Conservation (phyloP, 2,329 filamentous ascomycete genomes). For the Calonectria pauciramosa region DNA sequence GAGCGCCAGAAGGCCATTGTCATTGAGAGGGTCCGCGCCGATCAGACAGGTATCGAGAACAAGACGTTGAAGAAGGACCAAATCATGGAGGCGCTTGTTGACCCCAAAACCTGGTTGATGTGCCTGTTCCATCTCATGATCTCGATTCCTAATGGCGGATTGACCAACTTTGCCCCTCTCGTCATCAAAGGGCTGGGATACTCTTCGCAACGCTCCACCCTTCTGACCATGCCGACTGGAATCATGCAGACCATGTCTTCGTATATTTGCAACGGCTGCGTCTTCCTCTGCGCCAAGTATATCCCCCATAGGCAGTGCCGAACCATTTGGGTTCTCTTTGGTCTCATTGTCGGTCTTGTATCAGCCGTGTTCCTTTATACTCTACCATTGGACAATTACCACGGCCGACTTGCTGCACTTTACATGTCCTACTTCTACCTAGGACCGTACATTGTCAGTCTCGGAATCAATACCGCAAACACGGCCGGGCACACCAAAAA, state of each 20-base stretch:
- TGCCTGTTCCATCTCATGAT: conserved; percentile 61
- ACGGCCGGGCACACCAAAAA: conserved; percentile 56
- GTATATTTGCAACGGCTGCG: conserved; percentile 54
- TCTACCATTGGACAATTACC: conserved; percentile 44
- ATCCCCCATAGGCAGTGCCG: conserved; percentile 34
- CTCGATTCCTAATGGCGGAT: conserved; percentile 25
- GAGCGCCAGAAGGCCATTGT: conserved; percentile 61
- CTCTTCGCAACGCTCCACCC: conserved; percentile 50
- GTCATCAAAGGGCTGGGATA: conserved; percentile 55
- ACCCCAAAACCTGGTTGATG: conserved; percentile 72
- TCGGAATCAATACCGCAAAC: conserved; percentile 42
- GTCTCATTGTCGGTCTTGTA: conserved; percentile 42
- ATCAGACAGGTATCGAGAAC: conserved; percentile 66
- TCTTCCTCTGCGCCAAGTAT: conserved; percentile 45
- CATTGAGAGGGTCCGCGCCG: conserved; percentile 61
- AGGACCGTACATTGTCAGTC: conserved; percentile 45
- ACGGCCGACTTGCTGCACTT: conserved; percentile 48
- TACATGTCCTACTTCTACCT: conserved; percentile 51
- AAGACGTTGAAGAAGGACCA: conserved; percentile 61
- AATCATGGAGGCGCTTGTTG: conserved; percentile 59
- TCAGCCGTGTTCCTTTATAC: conserved; percentile 46
- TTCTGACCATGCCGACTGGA: conserved; percentile 48
- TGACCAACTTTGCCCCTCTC: conserved; percentile 26
- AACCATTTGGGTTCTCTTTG: conserved; percentile 31
- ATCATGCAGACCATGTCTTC: conserved; percentile 50